phyloP scores from a whole-genome alignment of 768 basidiomycete genomes.

The Calvatia gigantea region DNA sequence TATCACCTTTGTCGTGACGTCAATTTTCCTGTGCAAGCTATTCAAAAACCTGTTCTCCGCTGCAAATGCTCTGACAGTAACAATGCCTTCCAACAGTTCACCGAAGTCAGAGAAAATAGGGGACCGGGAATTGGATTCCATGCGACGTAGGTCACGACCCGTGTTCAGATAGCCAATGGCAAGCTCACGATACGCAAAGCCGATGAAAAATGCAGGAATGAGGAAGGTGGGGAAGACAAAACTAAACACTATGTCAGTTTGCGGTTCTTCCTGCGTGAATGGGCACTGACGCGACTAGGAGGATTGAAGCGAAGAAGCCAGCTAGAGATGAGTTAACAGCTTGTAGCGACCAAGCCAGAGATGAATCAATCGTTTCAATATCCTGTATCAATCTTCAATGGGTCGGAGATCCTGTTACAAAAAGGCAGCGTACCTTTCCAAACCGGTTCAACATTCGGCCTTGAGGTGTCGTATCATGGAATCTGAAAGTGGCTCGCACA shows the following conservation, averaged over 20 bases:
- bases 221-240: slow-evolving; percentile 81
- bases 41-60: slow-evolving; percentile 77
- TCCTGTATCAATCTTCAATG: slow-evolving; percentile 37
- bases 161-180: slow-evolving; percentile 75
- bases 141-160: slow-evolving; percentile 79
- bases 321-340: slow-evolving; percentile 78
- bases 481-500: slow-evolving; percentile 80
- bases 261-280: slow-evolving; percentile 1
- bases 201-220: slow-evolving; percentile 71
- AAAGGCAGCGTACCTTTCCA: slow-evolving; percentile 44
- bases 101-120: slow-evolving; percentile 84
- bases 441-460: slow-evolving; percentile 88
- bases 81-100: slow-evolving; percentile 82
- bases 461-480: slow-evolving; percentile 77
- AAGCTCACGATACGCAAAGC: slow-evolving; percentile 65
- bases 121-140: slow-evolving; percentile 86
- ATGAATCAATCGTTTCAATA: slow-evolving; percentile 82
- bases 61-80: slow-evolving; percentile 91
- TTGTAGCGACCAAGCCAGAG: slow-evolving; percentile 64
- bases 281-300: slow-evolving; percentile 62
- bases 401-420: slow-evolving; percentile 5
- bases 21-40: slow-evolving; percentile 68
- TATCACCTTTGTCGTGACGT: slow-evolving; percentile 69
- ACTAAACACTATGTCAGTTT: slow-evolving; percentile 26
- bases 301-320: slow-evolving; percentile 69